Percentiles rank a stretch among this genome's conserved stretches.
Evolutionary conservation across 495 filamentous ascomycete genomes (phyloP).

Genomic region (Penicillium diatomitis): DNA sequence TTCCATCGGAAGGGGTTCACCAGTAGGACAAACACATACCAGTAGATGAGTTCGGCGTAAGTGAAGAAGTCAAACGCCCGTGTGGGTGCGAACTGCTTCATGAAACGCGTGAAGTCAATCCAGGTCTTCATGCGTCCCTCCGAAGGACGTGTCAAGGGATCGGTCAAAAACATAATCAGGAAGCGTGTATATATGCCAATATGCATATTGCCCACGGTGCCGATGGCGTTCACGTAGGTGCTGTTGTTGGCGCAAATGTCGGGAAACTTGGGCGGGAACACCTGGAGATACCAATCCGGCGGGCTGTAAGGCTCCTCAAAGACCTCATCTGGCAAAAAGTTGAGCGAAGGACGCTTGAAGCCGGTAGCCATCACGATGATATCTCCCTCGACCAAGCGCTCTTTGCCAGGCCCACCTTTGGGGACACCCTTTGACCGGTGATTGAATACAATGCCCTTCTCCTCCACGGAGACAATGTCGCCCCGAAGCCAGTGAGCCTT

Average conservation of each 20-base stretch:
- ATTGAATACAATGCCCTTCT: constrained; percentile 60
- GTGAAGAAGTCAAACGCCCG: constrained; percentile 83
- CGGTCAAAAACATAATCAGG: constrained; percentile 75
- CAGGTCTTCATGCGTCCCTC: constrained; percentile 71
- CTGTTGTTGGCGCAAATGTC: constrained; percentile 72
- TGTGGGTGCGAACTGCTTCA: constrained; percentile 61
- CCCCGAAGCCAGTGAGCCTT: constrained; percentile 72
- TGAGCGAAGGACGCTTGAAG: constrained; percentile 61
- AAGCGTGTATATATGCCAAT: constrained; percentile 84
- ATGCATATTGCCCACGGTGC: constrained; percentile 73
- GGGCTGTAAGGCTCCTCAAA: constrained; percentile 65
- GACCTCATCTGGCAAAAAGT: constrained; percentile 61
- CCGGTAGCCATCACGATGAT: constrained; percentile 81
- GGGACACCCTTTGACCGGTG: constrained; percentile 62
- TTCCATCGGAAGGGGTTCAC: constrained; percentile 83
- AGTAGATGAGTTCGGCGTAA: constrained; percentile 74
- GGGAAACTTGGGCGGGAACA: constrained; percentile 56
- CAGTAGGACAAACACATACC: constrained; percentile 69
- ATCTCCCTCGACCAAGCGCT: constrained; percentile 56
- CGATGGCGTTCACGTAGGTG: constrained; percentile 76
- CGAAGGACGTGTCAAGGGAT: constrained; percentile 63
- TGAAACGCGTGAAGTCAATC: constrained; percentile 73
- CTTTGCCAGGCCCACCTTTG: constrained; percentile 58
- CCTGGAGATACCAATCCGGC: constrained; percentile 82
- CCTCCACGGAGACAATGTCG: constrained; percentile 59